phyloP scores from a whole-genome alignment of 2,329 filamentous ascomycete species.

The Chlorencoelia australis region DNA sequence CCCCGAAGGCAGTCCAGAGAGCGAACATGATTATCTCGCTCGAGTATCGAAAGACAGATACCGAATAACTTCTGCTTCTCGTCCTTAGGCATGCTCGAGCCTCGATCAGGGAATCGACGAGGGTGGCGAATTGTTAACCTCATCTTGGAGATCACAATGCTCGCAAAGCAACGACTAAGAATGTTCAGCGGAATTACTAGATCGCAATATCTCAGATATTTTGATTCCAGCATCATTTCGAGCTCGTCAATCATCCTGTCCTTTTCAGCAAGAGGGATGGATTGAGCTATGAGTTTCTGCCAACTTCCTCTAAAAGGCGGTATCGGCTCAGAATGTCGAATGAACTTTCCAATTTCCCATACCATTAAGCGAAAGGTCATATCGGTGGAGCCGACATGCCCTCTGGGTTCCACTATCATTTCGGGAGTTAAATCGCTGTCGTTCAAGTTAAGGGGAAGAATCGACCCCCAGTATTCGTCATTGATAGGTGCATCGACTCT shows the following conservation, averaged over 20 bases:
- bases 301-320: too few species aligned
- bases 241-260: conserved; percentile 21
- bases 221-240: conserved; percentile 28
- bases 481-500: conserved; percentile 12
- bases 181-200: conserved; percentile 10
- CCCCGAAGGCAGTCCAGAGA: conserved; percentile 15
- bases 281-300: too few species aligned
- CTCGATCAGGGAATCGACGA: conserved; percentile 6
- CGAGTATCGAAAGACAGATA: conserved; percentile 26
- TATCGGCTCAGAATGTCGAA: too few species aligned
- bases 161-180: neutral
- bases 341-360: conserved; percentile 25
- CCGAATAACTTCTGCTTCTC: conserved; percentile 19
- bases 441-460: conserved; percentile 41
- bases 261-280: conserved; percentile 12
- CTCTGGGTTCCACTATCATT: conserved; percentile 31
- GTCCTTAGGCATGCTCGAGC: conserved; percentile 10
- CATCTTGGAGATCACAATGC: neutral
- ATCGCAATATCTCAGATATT: conserved; percentile 33
- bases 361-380: conserved; percentile 34
- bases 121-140: neutral
- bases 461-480: conserved; percentile 35
- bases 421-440: conserved; percentile 40
- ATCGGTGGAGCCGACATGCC: conserved; percentile 35
- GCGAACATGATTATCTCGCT: conserved; percentile 24